phyloP scores from a whole-genome alignment of 2,329 filamentous ascomycete genomes.

The Trichoderma pleuroti region DNA sequence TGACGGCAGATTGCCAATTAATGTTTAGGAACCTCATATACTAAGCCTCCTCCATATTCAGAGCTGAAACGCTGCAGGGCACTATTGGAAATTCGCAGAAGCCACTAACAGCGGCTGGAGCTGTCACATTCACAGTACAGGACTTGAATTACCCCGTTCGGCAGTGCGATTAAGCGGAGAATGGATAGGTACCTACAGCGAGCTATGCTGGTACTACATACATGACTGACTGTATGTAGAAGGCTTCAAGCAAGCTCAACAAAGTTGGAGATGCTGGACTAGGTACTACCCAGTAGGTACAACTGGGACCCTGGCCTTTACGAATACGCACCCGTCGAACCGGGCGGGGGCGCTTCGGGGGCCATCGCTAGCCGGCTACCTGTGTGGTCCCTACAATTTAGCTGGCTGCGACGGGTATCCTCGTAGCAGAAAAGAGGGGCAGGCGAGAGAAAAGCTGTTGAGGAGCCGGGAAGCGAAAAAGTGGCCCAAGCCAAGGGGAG shows the following conservation, averaged over 20 bases:
- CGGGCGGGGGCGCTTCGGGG: not conserved
- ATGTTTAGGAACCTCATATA: too few species aligned
- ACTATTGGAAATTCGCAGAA: not conserved
- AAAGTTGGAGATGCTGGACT: not conserved
- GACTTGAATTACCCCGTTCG: not conserved
- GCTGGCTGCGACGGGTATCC: not conserved
- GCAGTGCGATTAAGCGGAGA: constrained; percentile 14
- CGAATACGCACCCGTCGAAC: constrained; percentile 13
- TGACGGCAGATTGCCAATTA: too few species aligned
- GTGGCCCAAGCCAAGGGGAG: not conserved
- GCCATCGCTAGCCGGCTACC: not conserved
- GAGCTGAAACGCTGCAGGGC: not conserved
- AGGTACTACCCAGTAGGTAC: not conserved
- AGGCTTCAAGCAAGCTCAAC: not conserved
- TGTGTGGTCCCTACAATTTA: not conserved
- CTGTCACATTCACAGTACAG: not conserved
- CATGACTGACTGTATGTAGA: not conserved
- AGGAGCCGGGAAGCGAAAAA: not conserved
- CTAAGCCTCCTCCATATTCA: not conserved
- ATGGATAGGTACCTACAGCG: not conserved
- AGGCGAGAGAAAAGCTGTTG: constrained; percentile 3
- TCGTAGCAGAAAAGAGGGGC: not conserved
- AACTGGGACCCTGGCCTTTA: not conserved
- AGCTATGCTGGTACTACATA: not conserved
- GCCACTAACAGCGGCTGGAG: not conserved